Percentiles rank a stretch among this genome's conserved stretches.
Conservation (phyloP, 1,284 basidiomycete species). For the Jaminaea rosea region DNA sequence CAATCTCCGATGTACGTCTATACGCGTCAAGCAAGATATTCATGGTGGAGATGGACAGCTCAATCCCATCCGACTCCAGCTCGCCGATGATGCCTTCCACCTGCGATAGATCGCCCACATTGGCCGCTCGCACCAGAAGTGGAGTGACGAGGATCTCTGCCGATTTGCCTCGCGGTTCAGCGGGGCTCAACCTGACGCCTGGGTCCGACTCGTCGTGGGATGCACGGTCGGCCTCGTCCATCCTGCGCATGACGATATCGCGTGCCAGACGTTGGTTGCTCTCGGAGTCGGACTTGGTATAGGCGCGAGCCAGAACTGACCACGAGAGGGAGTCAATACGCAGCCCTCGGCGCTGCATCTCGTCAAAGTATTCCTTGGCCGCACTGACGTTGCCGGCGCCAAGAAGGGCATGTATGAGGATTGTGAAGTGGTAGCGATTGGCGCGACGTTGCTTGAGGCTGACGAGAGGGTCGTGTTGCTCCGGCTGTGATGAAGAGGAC, state of each 20-base stretch:
- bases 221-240: constrained; percentile 9
- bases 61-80: constrained; percentile 54
- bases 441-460: too few species aligned
- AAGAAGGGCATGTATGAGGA: constrained; percentile 72
- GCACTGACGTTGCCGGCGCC: constrained; percentile 54
- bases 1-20: constrained; percentile 57
- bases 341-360: constrained; percentile 64
- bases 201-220: constrained; percentile 1
- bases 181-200: too few species aligned
- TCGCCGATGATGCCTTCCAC: constrained; percentile 58
- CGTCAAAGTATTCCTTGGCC: constrained; percentile 64
- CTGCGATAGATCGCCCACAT: constrained; percentile 52
- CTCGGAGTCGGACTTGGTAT: constrained; percentile 25
- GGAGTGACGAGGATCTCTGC: constrained; percentile 55
- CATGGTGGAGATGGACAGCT: constrained; percentile 58
- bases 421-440: constrained; percentile 60
- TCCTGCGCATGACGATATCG: constrained; percentile 18
- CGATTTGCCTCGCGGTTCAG: background rate
- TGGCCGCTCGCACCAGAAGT: constrained; percentile 58
- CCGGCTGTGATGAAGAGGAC: too few species aligned
- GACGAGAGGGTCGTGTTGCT: too few species aligned
- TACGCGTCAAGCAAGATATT: constrained; percentile 68
- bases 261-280: constrained; percentile 22
- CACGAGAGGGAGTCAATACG: constrained; percentile 65
- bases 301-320: constrained; percentile 53